These are phyloP conservation scores for Candida sakaeoensis DNA, from an alignment of 805 yeast species.

Conservation along the genomic window DNA sequence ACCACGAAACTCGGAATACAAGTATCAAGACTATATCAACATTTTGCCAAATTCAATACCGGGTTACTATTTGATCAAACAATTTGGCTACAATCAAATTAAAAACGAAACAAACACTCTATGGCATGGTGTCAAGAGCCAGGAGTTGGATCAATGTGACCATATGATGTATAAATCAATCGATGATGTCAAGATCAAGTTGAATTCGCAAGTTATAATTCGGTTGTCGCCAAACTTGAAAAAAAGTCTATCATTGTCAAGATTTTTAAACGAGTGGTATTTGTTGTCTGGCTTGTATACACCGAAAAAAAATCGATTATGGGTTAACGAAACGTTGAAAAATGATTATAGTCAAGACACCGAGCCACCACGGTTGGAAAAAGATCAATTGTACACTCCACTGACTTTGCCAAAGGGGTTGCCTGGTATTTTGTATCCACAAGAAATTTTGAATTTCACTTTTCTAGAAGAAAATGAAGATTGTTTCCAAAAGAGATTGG, in stretches of 20 bases:
- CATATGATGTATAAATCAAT: not conserved
- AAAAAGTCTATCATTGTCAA: constrained; percentile 18
- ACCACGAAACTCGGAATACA: constrained; percentile 3
- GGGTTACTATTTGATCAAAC: constrained; percentile 22
- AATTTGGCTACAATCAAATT: constrained; percentile 17
- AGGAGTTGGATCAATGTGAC: constrained; percentile 11
- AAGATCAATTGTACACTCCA: constrained; percentile 13
- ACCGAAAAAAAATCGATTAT: constrained; percentile 15
- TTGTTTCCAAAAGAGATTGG: constrained; percentile 15
- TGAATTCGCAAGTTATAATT: constrained; percentile 13
- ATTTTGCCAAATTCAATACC: constrained; percentile 14
- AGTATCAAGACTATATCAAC: constrained; percentile 14
- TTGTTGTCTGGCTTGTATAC: constrained; percentile 21
- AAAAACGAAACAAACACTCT: constrained; percentile 7
- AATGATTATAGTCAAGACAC: constrained; percentile 12
- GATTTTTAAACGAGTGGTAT: constrained; percentile 35
- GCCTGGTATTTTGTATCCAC: constrained; percentile 28
- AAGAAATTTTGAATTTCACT: constrained; percentile 12
- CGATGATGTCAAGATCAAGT: not conserved
- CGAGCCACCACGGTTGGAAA: constrained; percentile 5
- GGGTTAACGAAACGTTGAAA: constrained; percentile 14
- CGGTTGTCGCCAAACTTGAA: constrained; percentile 23
- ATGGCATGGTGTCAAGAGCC: constrained; percentile 13
- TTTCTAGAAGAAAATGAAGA: constrained; percentile 4
- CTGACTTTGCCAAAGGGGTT: constrained; percentile 23